phyloP scores from a whole-genome alignment of 2,329 filamentous ascomycete species.

The Fusarium brachygibbosum region DNA sequence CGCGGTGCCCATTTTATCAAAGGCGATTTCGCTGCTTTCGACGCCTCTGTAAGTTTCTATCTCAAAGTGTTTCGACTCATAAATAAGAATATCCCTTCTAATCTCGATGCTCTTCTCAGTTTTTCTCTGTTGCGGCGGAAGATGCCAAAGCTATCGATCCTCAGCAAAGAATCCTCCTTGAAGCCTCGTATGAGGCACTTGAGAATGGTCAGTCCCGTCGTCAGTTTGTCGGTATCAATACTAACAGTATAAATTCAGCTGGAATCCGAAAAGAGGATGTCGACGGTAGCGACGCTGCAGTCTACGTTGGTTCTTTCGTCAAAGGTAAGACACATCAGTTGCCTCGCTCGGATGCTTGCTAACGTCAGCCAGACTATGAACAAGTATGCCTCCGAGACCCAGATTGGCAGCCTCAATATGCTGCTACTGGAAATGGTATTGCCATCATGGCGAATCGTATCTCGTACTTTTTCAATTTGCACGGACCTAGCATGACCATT shows the following conservation, averaged over 20 bases:
- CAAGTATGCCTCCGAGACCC: constrained; percentile 64
- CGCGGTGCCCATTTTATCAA: constrained; percentile 65
- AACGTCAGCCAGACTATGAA: constrained; percentile 60
- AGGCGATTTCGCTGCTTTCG: constrained; percentile 62
- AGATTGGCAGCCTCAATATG: constrained; percentile 64
- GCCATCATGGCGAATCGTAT: constrained; percentile 69
- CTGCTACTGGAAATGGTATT: constrained; percentile 66
- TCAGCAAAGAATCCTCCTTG: constrained; percentile 65
- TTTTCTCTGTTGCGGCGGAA: constrained; percentile 64
- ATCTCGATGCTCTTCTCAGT: constrained; percentile 53
- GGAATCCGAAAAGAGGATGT: constrained; percentile 61
- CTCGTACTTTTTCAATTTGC: constrained; percentile 68
- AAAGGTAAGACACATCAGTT: constrained; percentile 54
- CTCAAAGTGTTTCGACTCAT: not conserved
- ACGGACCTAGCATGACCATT: constrained; percentile 68
- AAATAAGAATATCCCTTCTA: not conserved
- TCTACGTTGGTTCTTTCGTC: constrained; percentile 66
- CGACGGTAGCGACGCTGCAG: constrained; percentile 60
- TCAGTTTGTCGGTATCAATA: too few species aligned
- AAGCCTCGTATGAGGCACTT: constrained; percentile 64
- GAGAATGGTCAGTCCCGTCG: constrained; percentile 58
- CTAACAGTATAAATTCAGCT: constrained; percentile 49
- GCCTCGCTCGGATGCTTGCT: not conserved
- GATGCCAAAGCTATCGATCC: constrained; percentile 68
- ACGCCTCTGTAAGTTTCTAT: constrained; percentile 60